Conservation (phyloP, 2,329 filamentous ascomycete species). For the Talaromyces sp. region DNA sequence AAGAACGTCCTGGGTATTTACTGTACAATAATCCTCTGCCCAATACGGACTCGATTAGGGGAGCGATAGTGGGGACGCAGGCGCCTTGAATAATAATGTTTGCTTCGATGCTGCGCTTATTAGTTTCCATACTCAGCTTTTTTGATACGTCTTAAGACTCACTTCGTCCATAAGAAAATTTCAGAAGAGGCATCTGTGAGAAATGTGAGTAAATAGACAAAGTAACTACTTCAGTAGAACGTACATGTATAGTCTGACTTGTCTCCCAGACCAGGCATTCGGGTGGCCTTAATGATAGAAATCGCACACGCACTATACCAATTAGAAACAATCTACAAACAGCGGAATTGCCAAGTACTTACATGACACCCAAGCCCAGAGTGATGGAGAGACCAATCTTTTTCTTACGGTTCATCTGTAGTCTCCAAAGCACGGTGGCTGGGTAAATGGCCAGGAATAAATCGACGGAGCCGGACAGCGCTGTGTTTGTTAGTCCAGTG, state of each 20-base stretch:
- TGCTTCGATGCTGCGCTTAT: slow-evolving; percentile 6
- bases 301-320: slow-evolving; percentile 24
- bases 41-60: slow-evolving; percentile 6
- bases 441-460: slow-evolving; percentile 30
- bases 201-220: neutral
- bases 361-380: slow-evolving; percentile 27
- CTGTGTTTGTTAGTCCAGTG: slow-evolving; percentile 12
- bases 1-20: neutral
- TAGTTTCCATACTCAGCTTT: neutral
- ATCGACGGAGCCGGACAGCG: slow-evolving; percentile 26
- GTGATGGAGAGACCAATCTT: slow-evolving; percentile 23
- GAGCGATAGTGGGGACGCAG: slow-evolving; percentile 11
- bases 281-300: slow-evolving; percentile 28
- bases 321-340: neutral
- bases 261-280: slow-evolving; percentile 20
- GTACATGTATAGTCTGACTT: slow-evolving; percentile 11
- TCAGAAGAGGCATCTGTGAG: slow-evolving; percentile 2
- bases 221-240: neutral
- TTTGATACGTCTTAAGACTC: neutral
- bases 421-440: slow-evolving; percentile 22
- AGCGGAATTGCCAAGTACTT: slow-evolving; percentile 4
- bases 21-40: slow-evolving; percentile 6
- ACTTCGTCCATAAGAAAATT: slow-evolving; percentile 11
- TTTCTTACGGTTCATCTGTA: slow-evolving; percentile 26
- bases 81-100: slow-evolving; percentile 11